Conservation (phyloP, 2,329 filamentous ascomycete genomes). For the Penicillium paneum region DNA sequence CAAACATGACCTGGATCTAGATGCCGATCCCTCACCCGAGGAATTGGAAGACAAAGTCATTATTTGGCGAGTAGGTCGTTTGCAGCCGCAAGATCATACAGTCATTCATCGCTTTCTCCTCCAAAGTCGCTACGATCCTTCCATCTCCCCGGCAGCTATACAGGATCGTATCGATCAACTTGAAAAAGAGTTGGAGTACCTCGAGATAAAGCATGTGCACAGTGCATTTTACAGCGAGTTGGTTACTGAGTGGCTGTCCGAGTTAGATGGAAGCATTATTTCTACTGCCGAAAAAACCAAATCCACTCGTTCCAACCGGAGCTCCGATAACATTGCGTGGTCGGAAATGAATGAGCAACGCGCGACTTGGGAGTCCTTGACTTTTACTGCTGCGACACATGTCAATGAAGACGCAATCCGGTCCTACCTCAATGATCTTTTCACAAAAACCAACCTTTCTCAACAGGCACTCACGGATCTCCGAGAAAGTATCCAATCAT, state of each 20-base stretch:
- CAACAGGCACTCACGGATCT: conserved; percentile 46
- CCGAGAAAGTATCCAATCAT: conserved; percentile 38
- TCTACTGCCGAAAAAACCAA: conserved; percentile 11
- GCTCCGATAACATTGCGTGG: conserved; percentile 51
- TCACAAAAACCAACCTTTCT: conserved; percentile 43
- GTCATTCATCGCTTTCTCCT: conserved; percentile 54
- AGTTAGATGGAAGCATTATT: conserved; percentile 26
- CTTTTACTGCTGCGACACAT: conserved; percentile 49
- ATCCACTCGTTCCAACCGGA: conserved; percentile 28
- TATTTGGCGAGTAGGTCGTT: conserved; percentile 21
- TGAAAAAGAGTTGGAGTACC: conserved; percentile 47
- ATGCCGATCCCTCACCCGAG: conserved; percentile 8
- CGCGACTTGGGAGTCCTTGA: conserved; percentile 54
- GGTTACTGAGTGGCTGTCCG: conserved; percentile 54
- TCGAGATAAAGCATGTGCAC: conserved; percentile 55
- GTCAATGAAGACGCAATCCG: conserved; percentile 48
- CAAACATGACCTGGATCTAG: conserved; percentile 31
- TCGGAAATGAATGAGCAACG: conserved; percentile 55
- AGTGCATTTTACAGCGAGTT: conserved; percentile 56
- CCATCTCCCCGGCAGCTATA: conserved; percentile 49
- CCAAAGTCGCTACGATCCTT: conserved; percentile 54
- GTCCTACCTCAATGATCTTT: conserved; percentile 52
- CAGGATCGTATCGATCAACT: conserved; percentile 49
- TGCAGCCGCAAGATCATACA: conserved; percentile 28
- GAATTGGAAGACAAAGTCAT: conserved; percentile 25